Conservation (phyloP, 768 basidiomycete genomes). For the Gautieria morchelliformis region DNA sequence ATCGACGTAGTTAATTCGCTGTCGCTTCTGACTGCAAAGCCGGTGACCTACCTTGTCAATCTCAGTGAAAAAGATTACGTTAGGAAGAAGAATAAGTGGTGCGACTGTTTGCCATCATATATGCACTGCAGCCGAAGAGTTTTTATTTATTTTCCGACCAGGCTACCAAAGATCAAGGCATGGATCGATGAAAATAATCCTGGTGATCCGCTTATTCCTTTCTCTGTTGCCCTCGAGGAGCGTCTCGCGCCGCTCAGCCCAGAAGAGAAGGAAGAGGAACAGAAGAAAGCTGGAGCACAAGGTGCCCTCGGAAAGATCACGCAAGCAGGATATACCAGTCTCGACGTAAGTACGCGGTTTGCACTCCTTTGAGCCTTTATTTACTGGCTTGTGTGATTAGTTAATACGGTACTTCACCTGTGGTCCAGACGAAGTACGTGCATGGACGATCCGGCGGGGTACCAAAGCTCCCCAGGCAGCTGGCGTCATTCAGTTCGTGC, state of each 20-base stretch:
- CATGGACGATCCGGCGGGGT: conserved; percentile 93
- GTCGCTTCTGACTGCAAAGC: conserved; percentile 88
- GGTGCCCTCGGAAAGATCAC: conserved; percentile 89
- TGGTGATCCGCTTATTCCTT: conserved; percentile 92
- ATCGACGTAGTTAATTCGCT: conserved; percentile 87
- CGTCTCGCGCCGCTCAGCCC: conserved; percentile 54
- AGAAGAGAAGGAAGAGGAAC: conserved; percentile 71
- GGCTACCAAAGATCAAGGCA: conserved; percentile 92
- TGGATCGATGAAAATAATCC: conserved; percentile 98
- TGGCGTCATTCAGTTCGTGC: conserved; percentile 87
- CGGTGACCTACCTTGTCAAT: conserved; percentile 97
- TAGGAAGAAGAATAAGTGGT: conserved; percentile 99
- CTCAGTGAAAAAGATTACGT: conserved; percentile 89
- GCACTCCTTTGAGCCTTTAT: not conserved
- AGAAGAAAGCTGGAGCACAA: conserved; percentile 62
- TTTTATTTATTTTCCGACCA: conserved; percentile 22
- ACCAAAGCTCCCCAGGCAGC: conserved; percentile 96
- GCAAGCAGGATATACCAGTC: conserved; percentile 80
- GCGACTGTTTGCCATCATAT: conserved; percentile 1
- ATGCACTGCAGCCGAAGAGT: too few relatives aligned
- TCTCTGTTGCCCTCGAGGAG: conserved; percentile 94
- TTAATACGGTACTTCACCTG: conserved; percentile 96
- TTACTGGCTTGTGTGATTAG: conserved; percentile 25
- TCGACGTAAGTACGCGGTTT: conserved; percentile 48
- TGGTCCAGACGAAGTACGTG: conserved; percentile 93